Base-by-base conservation (phyloP, 345 rosid genomes). In the Brassica incana region DNA sequence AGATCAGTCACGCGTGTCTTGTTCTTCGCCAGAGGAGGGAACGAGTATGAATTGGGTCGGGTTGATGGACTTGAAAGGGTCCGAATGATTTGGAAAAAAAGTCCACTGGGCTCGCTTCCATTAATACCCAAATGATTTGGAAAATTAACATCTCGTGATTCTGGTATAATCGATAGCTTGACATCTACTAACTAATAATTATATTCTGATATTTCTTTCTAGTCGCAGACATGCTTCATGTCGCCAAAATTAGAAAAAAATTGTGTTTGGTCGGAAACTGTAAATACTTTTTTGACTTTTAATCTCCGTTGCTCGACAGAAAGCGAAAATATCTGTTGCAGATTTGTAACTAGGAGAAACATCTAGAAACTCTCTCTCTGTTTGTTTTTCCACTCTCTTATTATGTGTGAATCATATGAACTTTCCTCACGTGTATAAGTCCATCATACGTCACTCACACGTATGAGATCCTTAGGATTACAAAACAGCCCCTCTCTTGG, bases 401-500 rank as follows among this genome's bases (percentile, higher is more conserved):
- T 30, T 30, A 29, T 76, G 16, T 81, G 54, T 54, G 84, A 77
- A 71, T 65, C 72, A 65, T 45, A 32, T 43, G 63, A 73, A 32
- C 73, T 48, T 10, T 23, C 70, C 65, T 67, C 74, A 73, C 78
- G 59, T 67, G 77, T 40, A 54, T 67, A 40, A 78, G 27, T 54
- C 48, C 68, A 43, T n/a, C 73, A 30, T 67, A 59, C 74, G 78
- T 6, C 74, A 67, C 50, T 16, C 82, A 68, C 82, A 74, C 78
- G 78, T 52, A 75, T 35, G 35, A 2, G 12, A 12, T 3, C 1
- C 0, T 0, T 9, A 15, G 4, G 9, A 35, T 61, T 62, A 62
- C 78, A 2, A 10, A 74, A 50, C 0, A 0, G 0, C 69, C 82
- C 78, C 1, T 67, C 15, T 6, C 0, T 5, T 68, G 25, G 63